Base-by-base conservation (phyloP, 2,329 filamentous ascomycete species). In the Hawksworthiomyces lignivorus region DNA sequence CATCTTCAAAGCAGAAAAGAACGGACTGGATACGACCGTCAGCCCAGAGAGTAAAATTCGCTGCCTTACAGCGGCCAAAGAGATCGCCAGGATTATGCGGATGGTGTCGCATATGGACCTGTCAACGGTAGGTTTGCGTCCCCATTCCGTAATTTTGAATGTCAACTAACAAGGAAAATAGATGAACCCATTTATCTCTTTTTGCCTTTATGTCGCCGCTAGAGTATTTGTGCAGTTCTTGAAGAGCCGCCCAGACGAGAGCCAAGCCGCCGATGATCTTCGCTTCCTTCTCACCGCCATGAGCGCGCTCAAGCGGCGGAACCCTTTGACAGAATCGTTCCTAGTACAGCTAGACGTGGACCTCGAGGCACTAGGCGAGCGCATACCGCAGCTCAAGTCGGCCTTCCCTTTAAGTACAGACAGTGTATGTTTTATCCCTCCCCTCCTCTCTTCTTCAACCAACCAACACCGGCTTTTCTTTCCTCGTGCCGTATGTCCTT, bases 111-210 rank as follows among this genome's bases (percentile, higher is more conserved):
- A 96, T 59, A 72, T 90, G 58, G 92, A 98, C 58, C 69, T 96
- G 39, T 79, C 85, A 35, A 66, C 75, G 45, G 89, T 95, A 74
- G 65, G 85, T 58, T 30, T 18, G 8, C n/a, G 11, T 17, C 29
- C 12, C 12, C n/a, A 30, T 12, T 11, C n/a, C 14, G 8, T 8
- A 2, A 8, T 26, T 19, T 19, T n/a, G 2, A 19, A 29, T 34
- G 17, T 28, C 21, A 26, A 20, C 12, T 26, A 17, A 5, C 33
- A 36, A 24, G 35, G 24, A 2, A 8, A 1, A 19, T 9, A 96
- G 87, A 87, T 95, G 77, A 95, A 96, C 52, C 87, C 90, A 0
- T 97, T 96, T 59, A 84, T 94, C 53, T 88, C 87, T 0, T 97
- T 97, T 62, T 95, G 88, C 56, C 74, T 98, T 32, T 97, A 96